phyloP scores from a whole-genome alignment of 495 filamentous ascomycete species.

The Staphylotrichum tortipilum region DNA sequence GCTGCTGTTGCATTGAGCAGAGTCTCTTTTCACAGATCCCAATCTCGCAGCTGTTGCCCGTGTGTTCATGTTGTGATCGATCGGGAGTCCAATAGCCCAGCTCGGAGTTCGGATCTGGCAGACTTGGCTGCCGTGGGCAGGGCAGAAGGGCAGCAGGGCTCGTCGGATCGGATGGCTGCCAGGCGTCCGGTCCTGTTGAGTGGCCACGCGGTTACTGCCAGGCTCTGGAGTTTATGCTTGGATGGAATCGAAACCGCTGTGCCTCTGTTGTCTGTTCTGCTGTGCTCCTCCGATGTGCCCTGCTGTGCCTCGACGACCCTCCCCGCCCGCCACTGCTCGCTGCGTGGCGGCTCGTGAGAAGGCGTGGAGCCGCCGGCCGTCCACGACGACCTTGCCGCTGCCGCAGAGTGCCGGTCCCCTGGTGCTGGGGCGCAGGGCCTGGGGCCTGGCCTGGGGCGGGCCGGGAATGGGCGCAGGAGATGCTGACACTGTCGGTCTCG shows the following conservation, averaged over 20 bases:
- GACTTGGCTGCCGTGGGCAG: too few relatives aligned
- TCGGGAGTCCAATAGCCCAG: neutral
- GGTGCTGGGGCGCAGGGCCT: too few relatives aligned
- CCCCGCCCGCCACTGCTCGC: too few relatives aligned
- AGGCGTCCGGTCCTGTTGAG: too few relatives aligned
- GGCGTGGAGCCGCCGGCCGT: constrained; percentile 4
- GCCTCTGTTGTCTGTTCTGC: too few relatives aligned
- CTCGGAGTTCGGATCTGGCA: too few relatives aligned
- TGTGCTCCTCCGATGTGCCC: too few relatives aligned
- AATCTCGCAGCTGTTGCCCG: too few relatives aligned
- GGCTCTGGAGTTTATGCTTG: neutral
- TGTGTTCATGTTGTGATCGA: too few relatives aligned
- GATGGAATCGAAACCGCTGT: neutral
- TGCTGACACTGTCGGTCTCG: constrained; percentile 1
- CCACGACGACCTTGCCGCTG: neutral
- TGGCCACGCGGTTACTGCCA: too few relatives aligned
- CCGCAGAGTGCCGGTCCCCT: neutral
- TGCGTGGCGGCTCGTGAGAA: neutral
- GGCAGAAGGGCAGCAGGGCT: too few relatives aligned
- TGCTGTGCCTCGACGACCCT: neutral
- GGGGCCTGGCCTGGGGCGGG: neutral
- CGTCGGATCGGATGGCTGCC: too few relatives aligned
- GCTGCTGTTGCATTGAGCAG: neutral
- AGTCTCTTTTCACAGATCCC: neutral
- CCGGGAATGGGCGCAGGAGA: neutral